A percentile compares a stretch with the other conserved stretches of the same genome.
Conservation (phyloP, 495 filamentous ascomycete genomes). For the Penicillium roqueforti region DNA sequence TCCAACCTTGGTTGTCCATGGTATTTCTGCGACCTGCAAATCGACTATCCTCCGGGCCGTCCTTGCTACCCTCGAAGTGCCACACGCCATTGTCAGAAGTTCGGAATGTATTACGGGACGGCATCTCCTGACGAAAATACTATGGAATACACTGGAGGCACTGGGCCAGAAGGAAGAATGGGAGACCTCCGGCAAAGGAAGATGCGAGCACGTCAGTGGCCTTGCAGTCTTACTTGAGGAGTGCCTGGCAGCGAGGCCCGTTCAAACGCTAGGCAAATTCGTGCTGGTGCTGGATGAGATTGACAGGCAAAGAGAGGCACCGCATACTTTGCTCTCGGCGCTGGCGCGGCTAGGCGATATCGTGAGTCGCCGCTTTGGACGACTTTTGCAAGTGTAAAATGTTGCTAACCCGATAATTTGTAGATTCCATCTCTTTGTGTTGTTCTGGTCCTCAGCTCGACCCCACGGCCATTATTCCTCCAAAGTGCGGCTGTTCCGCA, state of each 20-base stretch:
- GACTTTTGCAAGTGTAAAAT: not conserved
- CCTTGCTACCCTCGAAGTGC: conserved; percentile 50
- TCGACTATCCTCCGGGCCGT: conserved; percentile 62
- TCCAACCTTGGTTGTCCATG: conserved; percentile 69
- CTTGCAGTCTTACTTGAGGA: conserved; percentile 66
- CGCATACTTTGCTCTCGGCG: conserved; percentile 76
- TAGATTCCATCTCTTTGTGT: conserved; percentile 79
- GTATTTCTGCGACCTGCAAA: conserved; percentile 92
- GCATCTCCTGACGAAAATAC: conserved; percentile 69
- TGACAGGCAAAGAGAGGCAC: conserved; percentile 77
- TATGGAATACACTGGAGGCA: conserved; percentile 38
- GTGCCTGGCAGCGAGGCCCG: conserved; percentile 33
- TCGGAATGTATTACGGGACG: conserved; percentile 85
- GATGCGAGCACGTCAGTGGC: conserved; percentile 73
- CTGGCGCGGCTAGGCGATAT: conserved; percentile 73
- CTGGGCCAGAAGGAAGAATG: conserved; percentile 38
- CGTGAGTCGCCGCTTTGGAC: conserved; percentile 43
- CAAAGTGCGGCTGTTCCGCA: conserved; percentile 69
- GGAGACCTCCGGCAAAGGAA: conserved; percentile 43
- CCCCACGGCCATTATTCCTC: conserved; percentile 66
- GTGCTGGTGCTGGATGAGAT: conserved; percentile 89
- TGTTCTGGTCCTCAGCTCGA: conserved; percentile 67
- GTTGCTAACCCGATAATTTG: not conserved
- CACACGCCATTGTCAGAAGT: conserved; percentile 70
- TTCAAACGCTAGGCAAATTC: conserved; percentile 50